Base-by-base conservation (phyloP, 495 filamentous ascomycete species). In the Talaromyces nanjingensis region DNA sequence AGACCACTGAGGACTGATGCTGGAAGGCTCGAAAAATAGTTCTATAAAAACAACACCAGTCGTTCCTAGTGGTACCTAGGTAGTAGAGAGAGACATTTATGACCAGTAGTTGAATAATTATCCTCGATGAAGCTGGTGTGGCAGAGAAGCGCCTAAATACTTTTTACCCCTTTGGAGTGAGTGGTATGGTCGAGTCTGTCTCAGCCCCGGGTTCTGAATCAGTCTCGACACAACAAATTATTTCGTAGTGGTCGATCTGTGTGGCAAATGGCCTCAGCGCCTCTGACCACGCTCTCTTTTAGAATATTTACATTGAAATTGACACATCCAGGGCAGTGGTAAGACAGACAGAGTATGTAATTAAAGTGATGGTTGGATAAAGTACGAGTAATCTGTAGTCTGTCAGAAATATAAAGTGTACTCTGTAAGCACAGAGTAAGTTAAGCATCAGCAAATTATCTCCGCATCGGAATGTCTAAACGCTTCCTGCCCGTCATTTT, bases 201-300 rank as follows among this genome's bases (percentile, higher is more conserved):
- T 49, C 45, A 49, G n/a, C 45, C 45, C 16, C 45, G 37, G 37
- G 3, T 42, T 22, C 45, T 49, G 45, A 20, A 49, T 49, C 37
- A 49, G 45, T 49, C 45, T 49, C 45, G 45, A 49, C 45, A 20
- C 45, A 49, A 6, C 18, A 47, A 27, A 31, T 31, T 31, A 31
- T 31, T 31, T 31, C 45, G 45, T 18, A 49, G 37, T 42, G 12
- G 37, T 42, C 37, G n/a, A 49, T 49, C 45, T 49, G 45, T 49
- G 45, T 49, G 45, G 45, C n/a, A 49, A 49, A 49, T 49, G 45
- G 45, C n/a, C 45, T 49, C 45, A 49, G 45, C 45, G 45, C n/a
- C 45, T 18, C 45, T 49, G 45, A 49, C 45, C 45, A 49, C 45
- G n/a, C 45, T 49, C 42, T 27, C 29, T 7, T 31, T 31, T 31